These are phyloP conservation scores for Penicillium malachiteum DNA, from an alignment of 495 filamentous ascomycete genomes.

Conservation along the genomic window DNA sequence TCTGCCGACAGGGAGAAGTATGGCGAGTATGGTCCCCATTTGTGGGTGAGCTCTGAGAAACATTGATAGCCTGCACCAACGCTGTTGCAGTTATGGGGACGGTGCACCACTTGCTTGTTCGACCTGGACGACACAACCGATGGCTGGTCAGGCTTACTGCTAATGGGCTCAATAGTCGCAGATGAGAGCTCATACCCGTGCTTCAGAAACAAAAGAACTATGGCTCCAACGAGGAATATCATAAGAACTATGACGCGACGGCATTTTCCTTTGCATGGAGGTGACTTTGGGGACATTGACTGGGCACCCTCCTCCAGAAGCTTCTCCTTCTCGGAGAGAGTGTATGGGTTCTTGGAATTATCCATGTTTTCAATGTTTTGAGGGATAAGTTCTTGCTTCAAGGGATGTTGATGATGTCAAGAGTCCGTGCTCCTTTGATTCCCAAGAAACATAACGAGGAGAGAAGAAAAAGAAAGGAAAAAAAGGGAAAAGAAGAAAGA, in stretches of 20 bases:
- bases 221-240: not conserved
- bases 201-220: not conserved
- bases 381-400: not conserved
- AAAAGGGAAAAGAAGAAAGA: not conserved
- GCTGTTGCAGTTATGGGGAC: constrained; percentile 50
- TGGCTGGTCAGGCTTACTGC: constrained; percentile 8
- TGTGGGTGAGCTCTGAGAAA: constrained; percentile 57
- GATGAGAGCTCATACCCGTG: constrained; percentile 15
- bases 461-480: not conserved
- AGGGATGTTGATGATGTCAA: not conserved
- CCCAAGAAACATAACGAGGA: not conserved
- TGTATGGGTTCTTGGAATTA: constrained; percentile 2
- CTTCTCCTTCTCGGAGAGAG: constrained; percentile 1
- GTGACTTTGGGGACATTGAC: not conserved
- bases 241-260: constrained; percentile 3
- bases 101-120: not conserved
- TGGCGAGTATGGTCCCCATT: constrained; percentile 86
- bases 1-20: constrained; percentile 63
- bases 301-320: constrained; percentile 9
- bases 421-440: not conserved
- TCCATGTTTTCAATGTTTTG: not conserved
- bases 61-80: constrained; percentile 64
- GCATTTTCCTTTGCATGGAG: not conserved
- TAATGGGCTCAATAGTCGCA: not conserved
- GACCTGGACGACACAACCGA: constrained; percentile 7